Conservation (phyloP, 495 filamentous ascomycete genomes). For the Echria macrotheca region DNA sequence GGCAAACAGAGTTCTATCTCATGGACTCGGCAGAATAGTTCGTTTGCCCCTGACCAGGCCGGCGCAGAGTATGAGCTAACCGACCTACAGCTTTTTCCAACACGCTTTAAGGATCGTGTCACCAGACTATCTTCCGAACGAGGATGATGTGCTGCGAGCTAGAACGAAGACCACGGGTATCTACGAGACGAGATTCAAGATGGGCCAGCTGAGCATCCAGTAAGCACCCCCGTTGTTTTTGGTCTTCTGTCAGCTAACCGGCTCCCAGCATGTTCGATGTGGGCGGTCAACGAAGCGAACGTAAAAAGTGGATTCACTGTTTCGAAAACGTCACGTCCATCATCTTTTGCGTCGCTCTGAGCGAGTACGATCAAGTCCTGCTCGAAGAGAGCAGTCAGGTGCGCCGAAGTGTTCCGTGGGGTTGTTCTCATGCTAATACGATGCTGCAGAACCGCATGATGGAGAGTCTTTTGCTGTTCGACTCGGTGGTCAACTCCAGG, state of each 20-base stretch:
- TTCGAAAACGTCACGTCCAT: constrained; percentile 99
- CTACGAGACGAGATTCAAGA: constrained; percentile 95
- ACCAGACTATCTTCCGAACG: constrained; percentile 79
- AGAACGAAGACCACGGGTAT: constrained; percentile 99
- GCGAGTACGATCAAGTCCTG: constrained; percentile 96
- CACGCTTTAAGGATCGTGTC: constrained; percentile 82
- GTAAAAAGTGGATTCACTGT: constrained; percentile 99
- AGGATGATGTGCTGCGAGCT: constrained; percentile 89
- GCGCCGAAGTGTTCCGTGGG: constrained; percentile 18
- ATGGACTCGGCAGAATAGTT: constrained; percentile 99
- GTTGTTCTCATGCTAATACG: constrained; percentile 19
- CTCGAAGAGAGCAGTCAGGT: constrained; percentile 97
- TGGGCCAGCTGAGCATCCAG: constrained; percentile 99
- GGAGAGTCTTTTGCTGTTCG: constrained; percentile 95
- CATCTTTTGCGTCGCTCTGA: constrained; percentile 97
- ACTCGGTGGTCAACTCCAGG: constrained; percentile 95
- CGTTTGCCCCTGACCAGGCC: constrained; percentile 28
- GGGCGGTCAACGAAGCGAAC: constrained; percentile 90
- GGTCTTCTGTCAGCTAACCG: constrained; percentile 18
- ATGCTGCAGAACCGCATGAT: constrained; percentile 87
- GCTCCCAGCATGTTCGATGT: constrained; percentile 92
- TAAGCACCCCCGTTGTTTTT: constrained; percentile 42
- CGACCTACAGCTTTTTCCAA: constrained; percentile 75
- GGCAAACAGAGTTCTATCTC: constrained; percentile 95
- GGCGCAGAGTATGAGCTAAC: constrained; percentile 6